Percentiles rank a stretch among this genome's conserved stretches.
Conservation (phyloP, 805 yeast species). For the Pichia occidentalis region DNA sequence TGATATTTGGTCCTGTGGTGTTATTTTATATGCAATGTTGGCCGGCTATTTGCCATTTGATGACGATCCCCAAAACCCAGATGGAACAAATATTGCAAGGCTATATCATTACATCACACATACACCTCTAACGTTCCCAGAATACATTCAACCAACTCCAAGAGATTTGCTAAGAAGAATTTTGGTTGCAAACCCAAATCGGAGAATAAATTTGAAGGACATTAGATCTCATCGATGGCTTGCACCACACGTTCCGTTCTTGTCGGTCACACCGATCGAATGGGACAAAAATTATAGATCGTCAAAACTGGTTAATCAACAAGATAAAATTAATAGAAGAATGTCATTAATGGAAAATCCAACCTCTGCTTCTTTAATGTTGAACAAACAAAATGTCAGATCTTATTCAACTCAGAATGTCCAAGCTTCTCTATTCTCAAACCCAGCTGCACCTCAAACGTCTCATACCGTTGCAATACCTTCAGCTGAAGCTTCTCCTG, state of each 20-base stretch:
- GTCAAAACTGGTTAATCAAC: conserved; percentile 24
- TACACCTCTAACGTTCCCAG: conserved; percentile 92
- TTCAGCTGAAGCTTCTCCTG: conserved; percentile 23
- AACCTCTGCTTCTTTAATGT: conserved; percentile 35
- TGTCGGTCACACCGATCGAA: conserved; percentile 79
- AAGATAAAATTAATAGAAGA: conserved; percentile 30
- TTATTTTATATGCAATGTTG: conserved; percentile 90
- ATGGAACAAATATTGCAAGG: conserved; percentile 87
- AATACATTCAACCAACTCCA: conserved; percentile 82
- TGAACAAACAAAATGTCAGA: conserved; percentile 27
- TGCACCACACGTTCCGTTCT: conserved; percentile 71
- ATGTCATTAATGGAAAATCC: conserved; percentile 40
- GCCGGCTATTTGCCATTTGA: conserved; percentile 97
- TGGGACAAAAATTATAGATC: conserved; percentile 69
- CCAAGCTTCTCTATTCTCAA: conserved; percentile 35
- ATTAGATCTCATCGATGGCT: conserved; percentile 86
- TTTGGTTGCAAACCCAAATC: conserved; percentile 76
- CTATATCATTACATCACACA: conserved; percentile 86
- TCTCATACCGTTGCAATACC: conserved; percentile 35
- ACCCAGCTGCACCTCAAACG: conserved; percentile 64
- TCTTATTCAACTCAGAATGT: conserved; percentile 36
- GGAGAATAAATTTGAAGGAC: conserved; percentile 60
- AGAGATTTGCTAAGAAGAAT: conserved; percentile 84
- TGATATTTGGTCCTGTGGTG: conserved; percentile 97
- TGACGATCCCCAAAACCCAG: conserved; percentile 95